Conservation (phyloP, 345 rosid genomes). For the Zanthoxylum bungeanum region DNA sequence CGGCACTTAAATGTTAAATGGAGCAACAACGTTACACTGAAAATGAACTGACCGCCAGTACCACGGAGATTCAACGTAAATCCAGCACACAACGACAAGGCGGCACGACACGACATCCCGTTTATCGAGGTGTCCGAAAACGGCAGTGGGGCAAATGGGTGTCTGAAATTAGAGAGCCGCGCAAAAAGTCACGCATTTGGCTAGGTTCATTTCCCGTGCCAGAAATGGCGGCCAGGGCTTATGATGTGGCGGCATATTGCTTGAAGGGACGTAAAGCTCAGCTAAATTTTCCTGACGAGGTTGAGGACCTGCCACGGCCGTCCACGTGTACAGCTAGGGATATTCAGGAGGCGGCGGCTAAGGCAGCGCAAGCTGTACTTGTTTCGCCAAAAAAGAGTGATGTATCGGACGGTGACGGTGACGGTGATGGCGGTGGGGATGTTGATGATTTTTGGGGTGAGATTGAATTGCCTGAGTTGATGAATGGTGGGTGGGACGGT, state of each 20-base stretch:
- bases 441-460: slow-evolving; percentile 73
- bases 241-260: slow-evolving; percentile 77
- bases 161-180: slow-evolving; percentile 84
- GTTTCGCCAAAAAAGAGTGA: slow-evolving; percentile 22
- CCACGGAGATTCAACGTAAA: slow-evolving; percentile 11
- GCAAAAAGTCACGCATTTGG: slow-evolving; percentile 85
- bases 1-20: slow-evolving; percentile 31
- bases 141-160: slow-evolving; percentile 96
- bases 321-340: slow-evolving; percentile 59
- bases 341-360: slow-evolving; percentile 72
- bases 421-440: slow-evolving; percentile 26
- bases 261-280: slow-evolving; percentile 74
- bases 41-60: slow-evolving; percentile 26
- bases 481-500: slow-evolving; percentile 32
- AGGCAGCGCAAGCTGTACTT: slow-evolving; percentile 48
- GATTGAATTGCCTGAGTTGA: slow-evolving; percentile 70
- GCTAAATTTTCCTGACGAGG: slow-evolving; percentile 76
- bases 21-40: slow-evolving; percentile 40
- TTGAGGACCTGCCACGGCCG: slow-evolving; percentile 56
- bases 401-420: slow-evolving; percentile 24
- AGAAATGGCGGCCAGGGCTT: slow-evolving; percentile 89
- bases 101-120: slow-evolving; percentile 57
- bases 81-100: slow-evolving; percentile 8
- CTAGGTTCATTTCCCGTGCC: slow-evolving; percentile 78
- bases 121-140: slow-evolving; percentile 70